Base-by-base conservation (phyloP, 2,329 filamentous ascomycete genomes). In the Lizonia empirigonia region DNA sequence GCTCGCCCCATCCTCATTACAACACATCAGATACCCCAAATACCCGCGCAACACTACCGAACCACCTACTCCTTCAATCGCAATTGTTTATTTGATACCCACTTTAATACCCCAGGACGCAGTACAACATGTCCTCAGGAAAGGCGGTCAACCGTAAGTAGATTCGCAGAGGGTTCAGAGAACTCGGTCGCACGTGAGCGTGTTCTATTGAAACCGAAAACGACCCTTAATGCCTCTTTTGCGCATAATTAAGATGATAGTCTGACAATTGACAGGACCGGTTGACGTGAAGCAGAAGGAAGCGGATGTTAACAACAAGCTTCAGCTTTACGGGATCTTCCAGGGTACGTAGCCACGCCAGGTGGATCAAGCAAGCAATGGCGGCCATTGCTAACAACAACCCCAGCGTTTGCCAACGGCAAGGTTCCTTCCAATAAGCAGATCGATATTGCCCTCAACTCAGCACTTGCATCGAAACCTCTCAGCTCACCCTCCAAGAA, bases 361-460 rank as follows among this genome's bases (percentile, higher is more conserved):
- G 27, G 40, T 5, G 39, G 36, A 18, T 13, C 7, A 2, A 7
- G 12, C 12, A 10, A 4, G 2, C 26, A 22, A 36, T 15, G 10
- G 32, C 32, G n/a, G 32, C 19, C 7, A 16, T 13, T 27, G 50
- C 58, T 68, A 38, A 71, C 45, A 23, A 18, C n/a, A 6, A n/a
- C 36, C 34, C 55, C 73, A 80, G 93, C 91, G 44, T 97, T 97
- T 74, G 82, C 89, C 70, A 84, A 86, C 63, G 92, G 92, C 79
- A 97, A 97, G 75, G 86, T 92, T 36, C 93, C 93, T 57, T 96
- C 92, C 67, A 97, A 97, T 76, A 90, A 93, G 66, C 92, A 97
- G 79, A 95, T 97, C 73, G 94, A 97, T 78, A 82, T 97, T 39
- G 92, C 94, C 22, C 77, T 99, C 71, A 97, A 95, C 82, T 94